phyloP scores from a whole-genome alignment of 2,329 filamentous ascomycete species.

The Trichoderma oligosporum region DNA sequence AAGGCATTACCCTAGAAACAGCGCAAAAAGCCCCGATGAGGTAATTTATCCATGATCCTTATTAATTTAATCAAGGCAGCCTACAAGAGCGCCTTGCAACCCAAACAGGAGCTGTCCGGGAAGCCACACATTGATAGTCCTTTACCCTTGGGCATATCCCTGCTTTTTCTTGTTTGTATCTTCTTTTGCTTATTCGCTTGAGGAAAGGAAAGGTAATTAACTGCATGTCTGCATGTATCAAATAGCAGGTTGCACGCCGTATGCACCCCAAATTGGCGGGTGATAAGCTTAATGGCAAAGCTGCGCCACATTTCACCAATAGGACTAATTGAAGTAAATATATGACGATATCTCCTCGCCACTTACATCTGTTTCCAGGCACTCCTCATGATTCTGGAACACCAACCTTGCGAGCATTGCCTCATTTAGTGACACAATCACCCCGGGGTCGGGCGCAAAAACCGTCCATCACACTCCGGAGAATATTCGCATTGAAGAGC shows the following conservation, averaged over 20 bases:
- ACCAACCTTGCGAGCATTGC: neutral
- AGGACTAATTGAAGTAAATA: neutral
- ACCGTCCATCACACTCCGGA: neutral
- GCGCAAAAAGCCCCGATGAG: neutral
- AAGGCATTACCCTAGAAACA: neutral
- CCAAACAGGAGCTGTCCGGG: neutral
- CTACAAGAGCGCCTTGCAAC: neutral
- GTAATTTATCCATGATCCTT: too few relatives aligned
- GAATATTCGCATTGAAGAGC: neutral
- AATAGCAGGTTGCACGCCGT: neutral
- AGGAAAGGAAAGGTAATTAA: neutral
- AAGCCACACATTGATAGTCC: too few relatives aligned
- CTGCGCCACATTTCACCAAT: neutral
- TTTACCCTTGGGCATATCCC: too few relatives aligned
- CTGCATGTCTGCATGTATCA: too few relatives aligned
- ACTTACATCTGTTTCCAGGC: neutral
- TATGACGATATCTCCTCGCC: slow-evolving; percentile 6
- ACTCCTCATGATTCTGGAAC: neutral
- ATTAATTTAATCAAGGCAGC: too few relatives aligned
- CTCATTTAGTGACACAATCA: neutral
- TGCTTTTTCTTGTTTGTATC: too few relatives aligned
- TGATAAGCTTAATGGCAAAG: slow-evolving; percentile 4
- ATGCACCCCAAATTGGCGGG: neutral
- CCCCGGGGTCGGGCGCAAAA: neutral
- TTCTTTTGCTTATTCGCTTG: too few relatives aligned